Evolutionary conservation across 2,329 filamentous ascomycete genomes (phyloP).

Genomic region (Cordyceps cicadae): DNA sequence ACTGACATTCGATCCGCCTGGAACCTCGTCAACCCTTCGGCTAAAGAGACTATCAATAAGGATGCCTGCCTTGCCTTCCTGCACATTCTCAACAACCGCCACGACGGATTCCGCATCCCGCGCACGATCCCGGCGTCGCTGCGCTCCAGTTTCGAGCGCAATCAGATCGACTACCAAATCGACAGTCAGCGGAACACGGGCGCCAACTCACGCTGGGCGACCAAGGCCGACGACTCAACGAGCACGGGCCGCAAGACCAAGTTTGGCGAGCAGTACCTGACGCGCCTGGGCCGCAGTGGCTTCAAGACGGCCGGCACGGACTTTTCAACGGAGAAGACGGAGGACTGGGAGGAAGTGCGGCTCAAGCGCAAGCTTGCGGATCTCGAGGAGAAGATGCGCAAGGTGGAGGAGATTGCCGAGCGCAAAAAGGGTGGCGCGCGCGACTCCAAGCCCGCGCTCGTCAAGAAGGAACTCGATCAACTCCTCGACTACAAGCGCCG

Average conservation of each 20-base stretch:
- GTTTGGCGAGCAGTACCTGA: constrained; percentile 95
- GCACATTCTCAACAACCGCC: constrained; percentile 91
- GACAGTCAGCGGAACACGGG: constrained; percentile 57
- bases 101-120: constrained; percentile 91
- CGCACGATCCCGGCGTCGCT: constrained; percentile 86
- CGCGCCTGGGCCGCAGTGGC: constrained; percentile 73
- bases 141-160: constrained; percentile 84
- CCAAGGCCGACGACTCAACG: constrained; percentile 70
- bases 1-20: constrained; percentile 84
- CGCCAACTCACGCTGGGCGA: constrained; percentile 69
- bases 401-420: constrained; percentile 67
- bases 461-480: constrained; percentile 91
- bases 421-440: constrained; percentile 55
- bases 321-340: constrained; percentile 75
- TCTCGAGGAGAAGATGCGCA: constrained; percentile 77
- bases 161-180: constrained; percentile 92
- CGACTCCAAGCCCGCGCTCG: constrained; percentile 76
- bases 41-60: constrained; percentile 76
- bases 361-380: constrained; percentile 88
- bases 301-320: constrained; percentile 83
- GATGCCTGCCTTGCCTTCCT: constrained; percentile 91
- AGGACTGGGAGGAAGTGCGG: constrained; percentile 96
- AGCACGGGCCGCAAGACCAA: constrained; percentile 86
- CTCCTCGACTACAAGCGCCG: constrained; percentile 89
- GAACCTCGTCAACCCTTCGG: constrained; percentile 95